These are phyloP conservation scores for Blastobotrys attinorum DNA, from an alignment of 805 yeast species.

Conservation along the genomic window DNA sequence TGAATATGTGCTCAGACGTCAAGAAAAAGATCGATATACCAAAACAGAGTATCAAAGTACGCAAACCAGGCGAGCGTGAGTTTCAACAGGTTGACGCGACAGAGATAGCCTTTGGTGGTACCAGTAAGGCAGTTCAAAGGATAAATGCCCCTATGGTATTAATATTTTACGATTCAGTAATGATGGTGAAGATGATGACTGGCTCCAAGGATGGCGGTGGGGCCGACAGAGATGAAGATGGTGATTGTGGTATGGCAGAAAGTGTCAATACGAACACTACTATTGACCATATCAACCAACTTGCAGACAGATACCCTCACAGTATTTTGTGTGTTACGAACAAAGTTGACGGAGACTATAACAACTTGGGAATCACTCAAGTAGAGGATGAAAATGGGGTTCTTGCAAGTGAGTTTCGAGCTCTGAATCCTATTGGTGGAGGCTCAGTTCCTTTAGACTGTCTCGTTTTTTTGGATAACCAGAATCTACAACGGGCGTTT, in stretches of 20 bases:
- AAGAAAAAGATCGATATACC: background rate
- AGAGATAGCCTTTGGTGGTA: background rate
- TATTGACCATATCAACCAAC: background rate
- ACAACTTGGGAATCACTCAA: slow-evolving; percentile 8
- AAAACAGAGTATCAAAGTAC: background rate
- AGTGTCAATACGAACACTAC: too few species aligned
- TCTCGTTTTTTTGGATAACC: slow-evolving; percentile 23
- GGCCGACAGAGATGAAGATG: too few species aligned
- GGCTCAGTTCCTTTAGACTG: slow-evolving; percentile 22
- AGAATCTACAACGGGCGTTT: slow-evolving; percentile 7
- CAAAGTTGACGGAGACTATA: background rate
- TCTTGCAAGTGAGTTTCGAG: slow-evolving; percentile 25
- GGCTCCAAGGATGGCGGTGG: background rate
- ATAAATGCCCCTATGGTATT: slow-evolving; percentile 2
- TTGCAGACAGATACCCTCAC: background rate
- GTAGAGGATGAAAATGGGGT: slow-evolving; percentile 21
- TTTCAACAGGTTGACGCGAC: background rate
- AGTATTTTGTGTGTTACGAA: slow-evolving; percentile 1
- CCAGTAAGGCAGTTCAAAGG: background rate
- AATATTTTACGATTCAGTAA: slow-evolving; percentile 1
- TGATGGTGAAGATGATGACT: too few species aligned
- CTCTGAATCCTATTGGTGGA: slow-evolving; percentile 28
- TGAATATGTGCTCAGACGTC: slow-evolving; percentile 1
- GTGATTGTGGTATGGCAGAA: too few species aligned
- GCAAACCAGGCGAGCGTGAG: background rate